phyloP scores from a whole-genome alignment of 2,329 filamentous ascomycete species.

The Pseudogymnoascus sp. region DNA sequence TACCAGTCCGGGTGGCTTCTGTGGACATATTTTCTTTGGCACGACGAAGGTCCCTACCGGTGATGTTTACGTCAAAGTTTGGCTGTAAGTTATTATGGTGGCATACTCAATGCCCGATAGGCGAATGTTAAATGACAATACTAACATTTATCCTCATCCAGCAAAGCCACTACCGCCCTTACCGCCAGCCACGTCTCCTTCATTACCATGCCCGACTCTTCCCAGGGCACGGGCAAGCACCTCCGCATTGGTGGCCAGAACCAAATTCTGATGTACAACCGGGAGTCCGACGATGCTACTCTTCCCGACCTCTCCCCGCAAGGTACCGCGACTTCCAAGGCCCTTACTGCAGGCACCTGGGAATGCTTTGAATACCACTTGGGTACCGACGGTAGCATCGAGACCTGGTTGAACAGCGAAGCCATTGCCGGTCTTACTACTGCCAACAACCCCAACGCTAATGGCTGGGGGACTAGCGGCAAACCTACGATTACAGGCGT shows the following conservation, averaged over 20 bases:
- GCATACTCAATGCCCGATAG: background rate
- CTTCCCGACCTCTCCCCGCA: constrained; percentile 53
- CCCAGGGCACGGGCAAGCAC: constrained; percentile 49
- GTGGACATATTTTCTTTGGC: constrained; percentile 55
- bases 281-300: constrained; percentile 54
- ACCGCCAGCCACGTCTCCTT: constrained; percentile 53
- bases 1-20: constrained; percentile 46
- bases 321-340: constrained; percentile 46
- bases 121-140: constrained; percentile 7
- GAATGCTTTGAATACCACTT: constrained; percentile 57
- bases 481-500: constrained; percentile 46
- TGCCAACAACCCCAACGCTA: constrained; percentile 43
- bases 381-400: constrained; percentile 48
- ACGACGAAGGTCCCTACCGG: constrained; percentile 48
- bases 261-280: constrained; percentile 58
- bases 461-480: constrained; percentile 44
- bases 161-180: constrained; percentile 49
- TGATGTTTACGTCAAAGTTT: constrained; percentile 50
- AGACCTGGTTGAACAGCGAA: constrained; percentile 52
- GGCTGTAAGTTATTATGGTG: constrained; percentile 39
- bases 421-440: constrained; percentile 45
- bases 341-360: constrained; percentile 45
- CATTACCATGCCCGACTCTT: constrained; percentile 55
- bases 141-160: constrained; percentile 27
- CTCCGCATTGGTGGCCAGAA: constrained; percentile 55